Evolutionary conservation across 176 grass and related monocot genomes (phyloP).

Genomic region (Calamus simplicifolius): DNA sequence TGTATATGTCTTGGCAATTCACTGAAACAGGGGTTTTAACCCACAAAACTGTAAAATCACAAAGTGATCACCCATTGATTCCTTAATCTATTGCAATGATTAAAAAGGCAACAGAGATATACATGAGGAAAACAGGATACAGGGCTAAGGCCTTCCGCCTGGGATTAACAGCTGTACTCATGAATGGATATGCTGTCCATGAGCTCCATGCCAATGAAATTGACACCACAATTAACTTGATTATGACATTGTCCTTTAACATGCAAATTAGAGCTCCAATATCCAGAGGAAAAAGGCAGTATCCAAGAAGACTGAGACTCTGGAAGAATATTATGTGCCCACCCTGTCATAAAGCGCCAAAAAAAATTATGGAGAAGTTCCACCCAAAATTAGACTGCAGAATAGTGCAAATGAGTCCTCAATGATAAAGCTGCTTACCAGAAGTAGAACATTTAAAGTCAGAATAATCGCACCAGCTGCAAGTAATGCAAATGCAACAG

Average conservation of each 20-base stretch:
- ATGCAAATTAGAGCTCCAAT: slow-evolving; percentile 1
- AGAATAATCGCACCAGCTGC: background rate
- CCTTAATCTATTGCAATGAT: slow-evolving; percentile 3
- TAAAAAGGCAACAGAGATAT: background rate
- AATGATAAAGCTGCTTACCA: slow-evolving; percentile 1
- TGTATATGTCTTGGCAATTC: no score
- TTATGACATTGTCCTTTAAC: background rate
- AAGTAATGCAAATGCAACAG: slow-evolving; percentile 3
- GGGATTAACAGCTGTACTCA: background rate
- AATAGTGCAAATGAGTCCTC: no score
- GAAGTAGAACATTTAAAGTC: background rate
- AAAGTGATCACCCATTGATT: no score
- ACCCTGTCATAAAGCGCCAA: background rate
- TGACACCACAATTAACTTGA: slow-evolving; percentile 4
- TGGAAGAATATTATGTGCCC: slow-evolving; percentile 1
- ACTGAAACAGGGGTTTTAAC: no score
- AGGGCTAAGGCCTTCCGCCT: background rate
- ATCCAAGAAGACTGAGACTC: slow-evolving; percentile 3
- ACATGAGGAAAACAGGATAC: slow-evolving; percentile 7
- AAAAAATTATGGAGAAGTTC: background rate
- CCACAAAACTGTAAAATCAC: no score
- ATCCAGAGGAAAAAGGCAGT: slow-evolving; percentile 2
- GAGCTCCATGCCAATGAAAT: slow-evolving; percentile 3
- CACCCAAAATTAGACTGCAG: no score
- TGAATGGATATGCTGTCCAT: background rate